phyloP scores from a whole-genome alignment of 116 monocot species.

The Trichopus zeylanicus region DNA sequence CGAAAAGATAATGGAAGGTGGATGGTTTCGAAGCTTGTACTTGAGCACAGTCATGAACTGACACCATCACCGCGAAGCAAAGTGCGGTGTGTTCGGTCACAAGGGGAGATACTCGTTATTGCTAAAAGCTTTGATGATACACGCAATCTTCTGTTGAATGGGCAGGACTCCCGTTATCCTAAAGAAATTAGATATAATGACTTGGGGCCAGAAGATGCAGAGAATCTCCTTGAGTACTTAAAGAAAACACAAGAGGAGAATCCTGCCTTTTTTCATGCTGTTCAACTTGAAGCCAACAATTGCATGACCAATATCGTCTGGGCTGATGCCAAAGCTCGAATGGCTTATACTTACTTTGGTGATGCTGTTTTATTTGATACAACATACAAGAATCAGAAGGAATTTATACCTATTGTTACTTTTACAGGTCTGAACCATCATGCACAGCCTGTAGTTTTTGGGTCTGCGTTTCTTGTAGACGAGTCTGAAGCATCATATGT shows the following conservation, averaged over 20 bases:
- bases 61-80: slow-evolving; percentile 53
- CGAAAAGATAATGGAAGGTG: slow-evolving; percentile 73
- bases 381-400: slow-evolving; percentile 42
- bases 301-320: slow-evolving; percentile 76
- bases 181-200: slow-evolving; percentile 58
- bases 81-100: slow-evolving; percentile 81
- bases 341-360: slow-evolving; percentile 86
- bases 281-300: slow-evolving; percentile 67
- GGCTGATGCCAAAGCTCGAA: slow-evolving; percentile 83
- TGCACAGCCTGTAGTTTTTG: slow-evolving; percentile 59
- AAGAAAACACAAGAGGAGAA: slow-evolving; percentile 61
- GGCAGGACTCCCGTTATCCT: slow-evolving; percentile 31
- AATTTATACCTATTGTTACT: slow-evolving; percentile 66
- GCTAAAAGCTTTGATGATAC: slow-evolving; percentile 59
- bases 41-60: slow-evolving; percentile 76
- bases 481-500: slow-evolving; percentile 66
- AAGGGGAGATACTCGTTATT: slow-evolving; percentile 88
- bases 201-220: slow-evolving; percentile 69
- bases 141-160: slow-evolving; percentile 46
- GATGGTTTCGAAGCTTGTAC: slow-evolving; percentile 77
- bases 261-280: slow-evolving; percentile 66
- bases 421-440: slow-evolving; percentile 88
- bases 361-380: slow-evolving; percentile 77
- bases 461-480: slow-evolving; percentile 63
- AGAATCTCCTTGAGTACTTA: slow-evolving; percentile 68